Evolutionary conservation across 129 eudicot species (phyloP), one percentile per base, ranked within the genome.

Genomic region (Flaveria trinervia): DNA sequence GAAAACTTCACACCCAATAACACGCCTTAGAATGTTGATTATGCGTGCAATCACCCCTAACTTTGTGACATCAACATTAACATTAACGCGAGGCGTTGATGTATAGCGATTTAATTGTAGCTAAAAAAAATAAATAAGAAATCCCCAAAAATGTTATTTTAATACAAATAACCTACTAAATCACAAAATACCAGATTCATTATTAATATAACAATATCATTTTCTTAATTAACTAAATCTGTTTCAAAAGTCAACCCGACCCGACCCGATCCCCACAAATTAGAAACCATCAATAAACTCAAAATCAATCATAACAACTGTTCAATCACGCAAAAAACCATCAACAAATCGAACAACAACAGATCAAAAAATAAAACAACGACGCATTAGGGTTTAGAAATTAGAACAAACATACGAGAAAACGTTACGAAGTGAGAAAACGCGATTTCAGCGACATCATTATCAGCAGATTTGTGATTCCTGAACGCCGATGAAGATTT

Each of bases 401-500:
- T 36, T 36, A 36, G 41, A 17, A 18, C 45, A n/a, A 10, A 12
- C 46, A 26, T 75, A 74, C 79, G 43, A 46, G 70, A 14, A 57
- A 11, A 59, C 4, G 43, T 20, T 1, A 30, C 9, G 52, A 43
- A 61, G 36, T 75, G 70, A 7, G 59, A 13, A 9, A 48, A 59
- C 30, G 79, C 79, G 15, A 46, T 48, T 48, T 16, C 30, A 12
- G 79, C 71, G 1, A 18, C 71, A 75, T 75, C 61, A 23, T 74
- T 44, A 8, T 23, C 14, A 1, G 78, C 79, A 2, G 18, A 51
- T 10, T 75, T 62, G 1, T 22, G 33, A 1, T 43, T 45, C 5
- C 12, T 61, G 70, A n/a, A 62, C 6, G 48, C 16, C 14, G 71
- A 46, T 44, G 45, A 13, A 25, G 79, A 61, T 4, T 30, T 13